phyloP scores from a whole-genome alignment of 805 yeast species.

The Debaryomyces hansenii region DNA sequence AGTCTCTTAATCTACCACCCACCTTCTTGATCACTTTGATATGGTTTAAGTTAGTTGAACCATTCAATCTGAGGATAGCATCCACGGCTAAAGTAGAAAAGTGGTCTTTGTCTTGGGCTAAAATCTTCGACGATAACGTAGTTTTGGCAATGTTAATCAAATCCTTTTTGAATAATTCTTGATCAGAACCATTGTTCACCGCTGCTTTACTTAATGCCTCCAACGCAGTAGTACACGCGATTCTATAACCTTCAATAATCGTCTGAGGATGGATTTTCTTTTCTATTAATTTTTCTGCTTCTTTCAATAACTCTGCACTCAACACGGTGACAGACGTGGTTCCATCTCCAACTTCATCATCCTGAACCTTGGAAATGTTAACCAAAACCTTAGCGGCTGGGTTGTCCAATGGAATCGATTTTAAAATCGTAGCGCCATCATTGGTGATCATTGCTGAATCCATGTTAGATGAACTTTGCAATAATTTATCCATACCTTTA shows the following conservation, averaged over 20 bases:
- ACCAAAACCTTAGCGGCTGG: constrained; percentile 97
- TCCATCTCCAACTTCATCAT: constrained; percentile 98
- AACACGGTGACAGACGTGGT: constrained; percentile 93
- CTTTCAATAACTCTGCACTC: constrained; percentile 87
- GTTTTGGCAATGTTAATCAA: constrained; percentile 87
- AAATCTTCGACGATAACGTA: constrained; percentile 87
- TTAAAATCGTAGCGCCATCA: constrained; percentile 97
- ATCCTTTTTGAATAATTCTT: constrained; percentile 68
- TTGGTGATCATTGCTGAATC: constrained; percentile 83
- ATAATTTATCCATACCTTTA: constrained; percentile 96
- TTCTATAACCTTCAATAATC: constrained; percentile 91
- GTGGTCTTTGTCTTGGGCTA: constrained; percentile 91
- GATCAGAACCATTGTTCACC: constrained; percentile 63
- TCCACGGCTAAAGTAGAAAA: constrained; percentile 91
- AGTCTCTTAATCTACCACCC: constrained; percentile 90
- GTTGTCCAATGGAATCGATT: constrained; percentile 91
- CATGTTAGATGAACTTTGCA: constrained; percentile 77
- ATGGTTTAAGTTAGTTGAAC: constrained; percentile 85
- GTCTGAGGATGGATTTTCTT: constrained; percentile 97
- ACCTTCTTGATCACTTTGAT: constrained; percentile 90
- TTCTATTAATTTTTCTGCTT: constrained; percentile 90
- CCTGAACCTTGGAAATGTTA: constrained; percentile 93
- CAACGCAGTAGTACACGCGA: constrained; percentile 84
- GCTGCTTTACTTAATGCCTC: constrained; percentile 76
- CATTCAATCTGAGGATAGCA: constrained; percentile 84